Conservation (phyloP, 306 rosid genomes). For the Adenanthera pavonina region DNA sequence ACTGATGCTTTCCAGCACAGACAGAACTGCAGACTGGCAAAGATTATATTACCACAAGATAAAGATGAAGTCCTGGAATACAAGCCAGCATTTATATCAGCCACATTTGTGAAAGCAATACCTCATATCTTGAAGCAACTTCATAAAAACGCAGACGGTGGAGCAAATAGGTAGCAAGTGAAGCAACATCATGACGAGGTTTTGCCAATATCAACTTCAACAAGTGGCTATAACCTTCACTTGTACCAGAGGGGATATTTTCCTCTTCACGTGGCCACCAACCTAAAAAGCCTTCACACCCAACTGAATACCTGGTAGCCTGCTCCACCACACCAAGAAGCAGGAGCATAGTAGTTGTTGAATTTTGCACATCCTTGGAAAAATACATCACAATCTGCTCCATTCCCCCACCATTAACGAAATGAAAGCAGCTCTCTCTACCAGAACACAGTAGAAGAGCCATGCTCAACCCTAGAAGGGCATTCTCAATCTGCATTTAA, state of each 20-base stretch:
- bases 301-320: constrained; percentile 84
- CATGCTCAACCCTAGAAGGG: constrained; percentile 81
- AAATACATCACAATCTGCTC: constrained; percentile 67
- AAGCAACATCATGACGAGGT: constrained; percentile 90
- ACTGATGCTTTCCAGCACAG: constrained; percentile 74
- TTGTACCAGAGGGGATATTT: constrained; percentile 66
- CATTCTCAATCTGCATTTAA: constrained; percentile 70
- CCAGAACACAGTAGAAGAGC: constrained; percentile 91
- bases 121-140: constrained; percentile 92
- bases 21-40: constrained; percentile 87
- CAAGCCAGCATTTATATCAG: constrained; percentile 30
- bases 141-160: constrained; percentile 90
- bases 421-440: constrained; percentile 87
- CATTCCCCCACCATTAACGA: constrained; percentile 91
- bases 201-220: constrained; percentile 80
- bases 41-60: constrained; percentile 51
- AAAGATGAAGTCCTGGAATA: constrained; percentile 31
- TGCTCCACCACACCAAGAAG: constrained; percentile 89
- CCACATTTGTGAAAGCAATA: constrained; percentile 47
- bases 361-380: constrained; percentile 57
- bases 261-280: constrained; percentile 98
- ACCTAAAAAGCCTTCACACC: constrained; percentile 95
- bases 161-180: constrained; percentile 83
- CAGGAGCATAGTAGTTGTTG: constrained; percentile 67
- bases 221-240: constrained; percentile 85